Evolutionary conservation across 78 protist species (phyloP), one percentile per base, ranked within the genome.

Genomic region (Dictyostelium capitatum): DNA sequence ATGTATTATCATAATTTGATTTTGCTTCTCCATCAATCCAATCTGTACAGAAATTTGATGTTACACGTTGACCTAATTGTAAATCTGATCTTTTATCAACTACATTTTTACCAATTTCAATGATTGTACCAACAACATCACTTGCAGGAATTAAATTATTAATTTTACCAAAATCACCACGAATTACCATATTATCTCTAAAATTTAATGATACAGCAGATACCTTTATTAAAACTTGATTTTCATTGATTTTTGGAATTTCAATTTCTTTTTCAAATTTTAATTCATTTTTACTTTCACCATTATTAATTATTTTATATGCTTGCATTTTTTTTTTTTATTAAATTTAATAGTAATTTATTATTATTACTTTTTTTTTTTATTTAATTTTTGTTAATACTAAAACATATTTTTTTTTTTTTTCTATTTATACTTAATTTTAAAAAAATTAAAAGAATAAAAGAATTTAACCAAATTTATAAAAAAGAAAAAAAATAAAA

Each of bases 1-100:
- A 37, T 19, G 84, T 80, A n/a, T 62, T 80, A 0, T 80, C 84
- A 65, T 65, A 65, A 0, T 65, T 32, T 65, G 74, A 65, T 32
- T 65, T 65, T 30, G 74, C 74, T 14, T 65, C 28, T 11, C 84
- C 84, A n/a, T 80, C 84, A 59, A 80, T 37, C 84, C 84, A 80
- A 51, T 80, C 84, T 12, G 78, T 46, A n/a, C 70, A 65, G 84
- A 80, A 80, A 47, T 59, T 65, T 8, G 70, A 59, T 43, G 70
- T 48, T 28, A 80, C 84, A 43, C 84, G 84, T 2, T 80, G 70
- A 62, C 67, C 20, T 11, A 80, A 41, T 51, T 80, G 48, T 19
- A 59, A 20, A 47, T 80, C 67, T 1, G n/a, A 8, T n/a, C 30
- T 65, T 1, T 53, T 80, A n/a, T n/a, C n/a, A n/a, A n/a, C n/a